phyloP scores from a whole-genome alignment of 2,329 filamentous ascomycete species.

The Bipolaris cookei region DNA sequence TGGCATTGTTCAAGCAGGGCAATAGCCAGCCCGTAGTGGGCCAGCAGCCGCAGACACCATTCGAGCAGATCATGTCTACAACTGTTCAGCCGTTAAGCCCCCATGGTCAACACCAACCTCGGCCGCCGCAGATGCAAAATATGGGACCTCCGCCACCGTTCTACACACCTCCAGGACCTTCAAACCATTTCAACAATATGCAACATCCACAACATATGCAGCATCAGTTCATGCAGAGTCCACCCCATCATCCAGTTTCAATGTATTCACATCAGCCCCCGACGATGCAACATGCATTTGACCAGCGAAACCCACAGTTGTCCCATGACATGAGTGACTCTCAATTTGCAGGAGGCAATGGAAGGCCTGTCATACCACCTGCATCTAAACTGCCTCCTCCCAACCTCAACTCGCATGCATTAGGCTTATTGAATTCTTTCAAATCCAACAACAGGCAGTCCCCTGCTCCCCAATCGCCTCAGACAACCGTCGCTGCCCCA shows the following conservation, averaged over 20 bases:
- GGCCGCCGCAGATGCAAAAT: conserved; percentile 57
- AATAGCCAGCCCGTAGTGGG: conserved; percentile 23
- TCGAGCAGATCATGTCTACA: conserved; percentile 61
- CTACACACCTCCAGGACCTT: conserved; percentile 46
- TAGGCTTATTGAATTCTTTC: conserved; percentile 65
- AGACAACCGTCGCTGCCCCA: conserved; percentile 18
- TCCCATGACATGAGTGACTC: conserved; percentile 32
- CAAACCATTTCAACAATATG: conserved; percentile 32
- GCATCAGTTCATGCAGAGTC: conserved; percentile 24
- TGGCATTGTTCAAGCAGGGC: conserved; percentile 59
- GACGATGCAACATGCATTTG: conserved; percentile 33
- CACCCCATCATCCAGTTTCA: conserved; percentile 16
- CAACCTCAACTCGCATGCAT: conserved; percentile 63
- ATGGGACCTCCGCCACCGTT: conserved; percentile 60
- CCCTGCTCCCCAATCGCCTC: conserved; percentile 8
- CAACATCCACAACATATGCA: conserved; percentile 30
- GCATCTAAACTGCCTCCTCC: conserved; percentile 65
- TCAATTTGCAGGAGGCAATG: conserved; percentile 47
- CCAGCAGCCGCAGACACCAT: conserved; percentile 53
- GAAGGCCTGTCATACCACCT: conserved; percentile 57
- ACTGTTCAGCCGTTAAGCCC: conserved; percentile 63
- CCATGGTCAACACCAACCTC: conserved; percentile 60
- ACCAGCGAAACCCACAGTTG: conserved; percentile 14
- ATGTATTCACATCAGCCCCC: conserved; percentile 23
- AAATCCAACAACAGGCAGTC: conserved; percentile 49